Conservation (phyloP, 2,329 filamentous ascomycete species). For the Dactylellina cionopaga region DNA sequence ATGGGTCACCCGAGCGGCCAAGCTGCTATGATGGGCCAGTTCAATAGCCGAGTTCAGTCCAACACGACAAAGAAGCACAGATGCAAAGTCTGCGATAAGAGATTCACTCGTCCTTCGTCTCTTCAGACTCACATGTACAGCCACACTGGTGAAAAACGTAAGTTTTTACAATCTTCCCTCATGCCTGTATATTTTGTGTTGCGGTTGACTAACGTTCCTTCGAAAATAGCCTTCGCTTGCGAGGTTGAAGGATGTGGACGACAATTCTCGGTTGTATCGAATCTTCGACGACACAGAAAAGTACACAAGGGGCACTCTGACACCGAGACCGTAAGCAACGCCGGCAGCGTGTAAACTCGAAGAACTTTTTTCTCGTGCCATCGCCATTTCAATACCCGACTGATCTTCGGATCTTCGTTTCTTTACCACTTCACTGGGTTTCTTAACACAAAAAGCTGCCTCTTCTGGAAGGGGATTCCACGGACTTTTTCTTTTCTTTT, state of each 20-base stretch:
- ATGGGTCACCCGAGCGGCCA: constrained; percentile 67
- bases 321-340: constrained; percentile 49
- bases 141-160: constrained; percentile 97
- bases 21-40: constrained; percentile 98
- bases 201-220: constrained; percentile 6
- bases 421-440: not conserved
- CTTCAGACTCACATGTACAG: constrained; percentile 98
- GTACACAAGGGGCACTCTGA: constrained; percentile 77
- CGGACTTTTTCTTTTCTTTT: constrained; percentile 4
- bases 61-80: constrained; percentile 99
- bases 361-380: not conserved
- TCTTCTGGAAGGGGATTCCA: constrained; percentile 46
- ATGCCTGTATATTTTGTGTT: constrained; percentile 24
- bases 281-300: constrained; percentile 91
- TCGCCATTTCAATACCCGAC: not conserved
- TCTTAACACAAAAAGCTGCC: constrained; percentile 19
- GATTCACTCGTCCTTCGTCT: constrained; percentile 92
- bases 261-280: constrained; percentile 97
- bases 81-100: constrained; percentile 98
- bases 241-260: constrained; percentile 94
- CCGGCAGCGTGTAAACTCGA: constrained; percentile 46
- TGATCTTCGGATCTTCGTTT: constrained; percentile 24
- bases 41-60: constrained; percentile 94
- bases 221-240: constrained; percentile 80
- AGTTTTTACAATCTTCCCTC: constrained; percentile 62